A percentile compares a stretch with the other conserved stretches of the same genome.
Evolutionary conservation across 2,329 filamentous ascomycete species (phyloP).

Genomic region (Hypoxylon sp.): DNA sequence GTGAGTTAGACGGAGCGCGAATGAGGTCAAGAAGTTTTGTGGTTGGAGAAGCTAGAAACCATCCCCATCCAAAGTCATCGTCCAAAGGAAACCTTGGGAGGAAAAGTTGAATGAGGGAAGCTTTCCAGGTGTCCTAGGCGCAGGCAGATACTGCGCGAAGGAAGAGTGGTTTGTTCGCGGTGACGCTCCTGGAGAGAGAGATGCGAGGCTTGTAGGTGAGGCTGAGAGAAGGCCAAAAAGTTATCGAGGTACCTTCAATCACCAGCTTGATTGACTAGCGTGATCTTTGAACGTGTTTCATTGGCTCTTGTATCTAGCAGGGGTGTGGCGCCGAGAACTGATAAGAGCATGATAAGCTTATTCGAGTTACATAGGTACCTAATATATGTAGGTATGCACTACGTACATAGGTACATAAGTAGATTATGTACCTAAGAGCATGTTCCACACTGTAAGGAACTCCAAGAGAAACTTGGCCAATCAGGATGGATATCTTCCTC

Average conservation of each 20-base stretch:
- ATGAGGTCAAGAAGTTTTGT: background rate
- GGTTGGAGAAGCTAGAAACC: slow-evolving; percentile 28
- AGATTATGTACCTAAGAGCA: no score
- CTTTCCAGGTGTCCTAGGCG: background rate
- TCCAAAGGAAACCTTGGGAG: slow-evolving; percentile 19
- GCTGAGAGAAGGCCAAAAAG: slow-evolving; percentile 36
- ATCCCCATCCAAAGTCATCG: slow-evolving; percentile 35
- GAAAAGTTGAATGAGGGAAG: background rate
- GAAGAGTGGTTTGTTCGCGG: slow-evolving; percentile 9
- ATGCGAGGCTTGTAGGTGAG: slow-evolving; percentile 40
- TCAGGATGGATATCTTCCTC: background rate
- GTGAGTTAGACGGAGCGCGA: slow-evolving; percentile 14
- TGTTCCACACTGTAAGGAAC: background rate
- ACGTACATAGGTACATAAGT: background rate
- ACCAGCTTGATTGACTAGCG: slow-evolving; percentile 18
- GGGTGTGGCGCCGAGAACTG: background rate
- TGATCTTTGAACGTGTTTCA: background rate
- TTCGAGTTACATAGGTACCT: no score
- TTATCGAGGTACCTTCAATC: slow-evolving; percentile 9
- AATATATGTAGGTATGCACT: no score
- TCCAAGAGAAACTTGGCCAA: slow-evolving; percentile 3
- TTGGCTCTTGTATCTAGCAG: background rate
- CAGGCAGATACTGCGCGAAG: slow-evolving; percentile 18
- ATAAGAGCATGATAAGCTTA: slow-evolving; percentile 8
- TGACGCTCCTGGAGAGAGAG: slow-evolving; percentile 22